These are phyloP conservation scores for Cryptosporidium canis DNA, from an alignment of 169 alveolate genomes.

Conservation along the genomic window DNA sequence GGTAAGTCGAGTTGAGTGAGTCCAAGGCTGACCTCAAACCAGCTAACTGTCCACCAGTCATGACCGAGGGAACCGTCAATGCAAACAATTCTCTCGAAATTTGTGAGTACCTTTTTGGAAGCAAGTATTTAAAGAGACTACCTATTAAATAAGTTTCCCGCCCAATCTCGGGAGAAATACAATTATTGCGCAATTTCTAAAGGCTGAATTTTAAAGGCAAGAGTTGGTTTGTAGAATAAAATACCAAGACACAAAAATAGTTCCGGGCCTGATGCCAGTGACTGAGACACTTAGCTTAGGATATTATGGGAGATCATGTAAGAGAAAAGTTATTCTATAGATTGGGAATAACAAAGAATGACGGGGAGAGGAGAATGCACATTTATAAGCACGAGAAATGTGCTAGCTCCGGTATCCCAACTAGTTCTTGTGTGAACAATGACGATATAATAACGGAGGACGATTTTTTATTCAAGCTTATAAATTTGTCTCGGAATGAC, in stretches of 20 bases:
- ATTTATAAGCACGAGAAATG: not conserved
- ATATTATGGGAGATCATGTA: constrained; percentile 30
- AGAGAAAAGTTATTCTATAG: constrained; percentile 29
- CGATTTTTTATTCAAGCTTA: constrained; percentile 10
- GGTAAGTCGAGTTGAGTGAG: constrained; percentile 10
- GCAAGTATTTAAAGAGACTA: constrained; percentile 10
- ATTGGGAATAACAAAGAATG: constrained; percentile 35
- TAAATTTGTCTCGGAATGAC: constrained; percentile 36
- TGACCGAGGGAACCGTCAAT: constrained; percentile 47
- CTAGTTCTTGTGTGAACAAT: not conserved
- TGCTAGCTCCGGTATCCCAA: not conserved
- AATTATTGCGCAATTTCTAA: not conserved
- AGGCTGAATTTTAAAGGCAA: not conserved
- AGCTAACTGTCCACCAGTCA: not conserved
- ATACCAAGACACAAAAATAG: not conserved
- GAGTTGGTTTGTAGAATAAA: not conserved
- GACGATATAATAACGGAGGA: not conserved
- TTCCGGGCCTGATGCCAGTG: not conserved
- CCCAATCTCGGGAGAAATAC: not conserved
- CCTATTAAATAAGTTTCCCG: constrained; percentile 31
- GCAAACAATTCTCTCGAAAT: constrained; percentile 63
- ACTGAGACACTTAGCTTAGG: not conserved
- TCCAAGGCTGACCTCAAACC: not conserved
- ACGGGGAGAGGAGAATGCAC: not conserved
- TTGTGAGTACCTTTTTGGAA: constrained; percentile 14